Evolutionary conservation across 129 eudicot genomes (phyloP), one percentile per base, ranked within the genome.

Genomic region (Chrysanthemum seticuspe): DNA sequence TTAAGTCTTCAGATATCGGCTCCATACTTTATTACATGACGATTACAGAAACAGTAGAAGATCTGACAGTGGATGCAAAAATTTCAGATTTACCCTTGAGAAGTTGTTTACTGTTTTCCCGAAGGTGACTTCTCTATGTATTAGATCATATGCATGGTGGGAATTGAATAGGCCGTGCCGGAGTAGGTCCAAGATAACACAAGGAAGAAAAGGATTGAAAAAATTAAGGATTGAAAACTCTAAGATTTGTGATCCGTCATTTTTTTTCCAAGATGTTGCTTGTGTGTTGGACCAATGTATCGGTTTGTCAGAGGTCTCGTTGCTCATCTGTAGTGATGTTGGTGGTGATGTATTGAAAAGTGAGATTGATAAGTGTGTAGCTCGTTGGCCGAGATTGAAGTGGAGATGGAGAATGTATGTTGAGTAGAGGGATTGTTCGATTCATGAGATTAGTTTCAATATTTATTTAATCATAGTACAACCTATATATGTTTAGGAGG

Each of bases 391-490:
- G 10, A 67, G 74, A 13, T 76, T 85, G 67, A 76, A 79, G 68
- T 85, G 86, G 95, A 83, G 78, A 64, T 85, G 95, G 95, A 90
- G 90, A 14, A 59, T 83, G 83, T 88, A 90, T 90, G 83, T 75
- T 66, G 90, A 80, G 67, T 87, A 86, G 62, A 80, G 67, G 34
- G 67, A 27, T 2, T 2, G 29, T 27, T 27, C 0, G 29, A 27
- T 27, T 2, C 29, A 27, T 27, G 29, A 27, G 29, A 27, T 27
- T 2, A 27, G 29, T 27, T 27, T 27, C 29, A 27, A 27, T 27
- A 1, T 27, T 27, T 27, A 27, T 27, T 27, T 27, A 25, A 25
- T 25, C 27, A 21, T 21, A 23, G 25, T 23, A 23, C 25, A 27
- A 27, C 29, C 29, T 27, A 27, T 27, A 27, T 27, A 27, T 27